phyloP scores from a whole-genome alignment of 208 protist genomes.

The Lotmaria passim region DNA sequence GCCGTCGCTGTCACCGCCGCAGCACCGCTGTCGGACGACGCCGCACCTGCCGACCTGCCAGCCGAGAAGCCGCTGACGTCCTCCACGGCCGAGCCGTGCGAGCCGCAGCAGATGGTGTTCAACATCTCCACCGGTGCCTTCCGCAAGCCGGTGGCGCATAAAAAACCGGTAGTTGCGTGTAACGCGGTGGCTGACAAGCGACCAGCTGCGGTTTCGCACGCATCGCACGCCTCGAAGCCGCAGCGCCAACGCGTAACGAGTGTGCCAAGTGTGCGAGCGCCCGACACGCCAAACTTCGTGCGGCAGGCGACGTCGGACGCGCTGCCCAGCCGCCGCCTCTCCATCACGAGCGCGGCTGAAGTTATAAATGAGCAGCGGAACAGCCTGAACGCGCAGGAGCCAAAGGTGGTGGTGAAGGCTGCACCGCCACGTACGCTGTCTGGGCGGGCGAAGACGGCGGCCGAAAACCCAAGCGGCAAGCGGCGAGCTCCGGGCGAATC shows the following conservation, averaged over 20 bases:
- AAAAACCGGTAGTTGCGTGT: constrained; percentile 10
- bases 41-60: background rate
- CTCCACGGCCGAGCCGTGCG: constrained; percentile 5
- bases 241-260: constrained; percentile 23
- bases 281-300: constrained; percentile 19
- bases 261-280: background rate
- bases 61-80: background rate
- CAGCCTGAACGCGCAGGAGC: background rate
- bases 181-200: constrained; percentile 1
- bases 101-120: constrained; percentile 29
- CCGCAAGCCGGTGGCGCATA: constrained; percentile 13
- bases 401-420: constrained; percentile 28
- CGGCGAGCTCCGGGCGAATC: constrained; percentile 18
- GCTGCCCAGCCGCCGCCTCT: constrained; percentile 5
- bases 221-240: background rate
- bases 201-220: background rate
- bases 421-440: constrained; percentile 17
- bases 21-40: too few species aligned
- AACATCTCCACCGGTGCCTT: constrained; percentile 33
- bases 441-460: constrained; percentile 16
- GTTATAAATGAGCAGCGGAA: constrained; percentile 1
- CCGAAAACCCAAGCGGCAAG: constrained; percentile 13
- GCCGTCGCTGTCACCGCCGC: background rate
- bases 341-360: constrained; percentile 16
- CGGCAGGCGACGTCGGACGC: constrained; percentile 22